Percentiles rank a stretch among this genome's conserved stretches.
These are phyloP conservation scores for Neurospora terricola DNA, from an alignment of 495 filamentous ascomycete genomes.

Conservation along the genomic window DNA sequence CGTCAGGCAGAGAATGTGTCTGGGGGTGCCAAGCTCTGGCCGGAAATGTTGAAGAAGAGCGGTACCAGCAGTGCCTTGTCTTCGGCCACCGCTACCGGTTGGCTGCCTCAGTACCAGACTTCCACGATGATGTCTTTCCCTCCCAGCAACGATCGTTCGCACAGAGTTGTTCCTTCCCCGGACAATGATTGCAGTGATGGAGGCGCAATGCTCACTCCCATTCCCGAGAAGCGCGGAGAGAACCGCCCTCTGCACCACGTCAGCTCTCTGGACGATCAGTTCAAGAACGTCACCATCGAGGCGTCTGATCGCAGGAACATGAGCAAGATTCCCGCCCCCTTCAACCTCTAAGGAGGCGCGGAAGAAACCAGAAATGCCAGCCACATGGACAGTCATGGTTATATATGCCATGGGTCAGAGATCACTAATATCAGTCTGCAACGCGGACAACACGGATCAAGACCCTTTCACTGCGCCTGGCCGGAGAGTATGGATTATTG, in stretches of 20 bases:
- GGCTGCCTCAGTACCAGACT: constrained; percentile 31
- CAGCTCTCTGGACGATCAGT: constrained; percentile 19
- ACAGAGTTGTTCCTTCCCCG: constrained; percentile 5
- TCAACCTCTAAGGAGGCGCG: neutral
- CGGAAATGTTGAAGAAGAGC: constrained; percentile 33
- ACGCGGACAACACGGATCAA: neutral
- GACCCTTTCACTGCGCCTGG: neutral
- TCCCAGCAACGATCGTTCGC: neutral
- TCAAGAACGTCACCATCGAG: constrained; percentile 15
- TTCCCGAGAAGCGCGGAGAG: constrained; percentile 30
- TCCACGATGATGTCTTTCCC: neutral
- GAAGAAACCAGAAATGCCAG: neutral
- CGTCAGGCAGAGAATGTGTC: constrained; percentile 10
- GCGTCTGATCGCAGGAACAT: constrained; percentile 7
- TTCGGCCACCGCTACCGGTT: constrained; percentile 36
- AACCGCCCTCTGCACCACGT: constrained; percentile 27
- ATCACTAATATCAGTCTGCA: neutral
- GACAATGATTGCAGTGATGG: constrained; percentile 16
- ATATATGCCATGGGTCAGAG: neutral
- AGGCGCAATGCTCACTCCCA: constrained; percentile 10
- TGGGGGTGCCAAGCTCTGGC: constrained; percentile 27
- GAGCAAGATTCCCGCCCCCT: neutral
- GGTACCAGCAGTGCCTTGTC: constrained; percentile 34
- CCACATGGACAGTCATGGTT: neutral
- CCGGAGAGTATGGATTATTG: neutral